Percentiles rank a stretch among this genome's conserved stretches.
These are phyloP conservation scores for Cutaneotrichosporon dermatis DNA, from an alignment of 1,284 basidiomycete species.

Conservation along the genomic window DNA sequence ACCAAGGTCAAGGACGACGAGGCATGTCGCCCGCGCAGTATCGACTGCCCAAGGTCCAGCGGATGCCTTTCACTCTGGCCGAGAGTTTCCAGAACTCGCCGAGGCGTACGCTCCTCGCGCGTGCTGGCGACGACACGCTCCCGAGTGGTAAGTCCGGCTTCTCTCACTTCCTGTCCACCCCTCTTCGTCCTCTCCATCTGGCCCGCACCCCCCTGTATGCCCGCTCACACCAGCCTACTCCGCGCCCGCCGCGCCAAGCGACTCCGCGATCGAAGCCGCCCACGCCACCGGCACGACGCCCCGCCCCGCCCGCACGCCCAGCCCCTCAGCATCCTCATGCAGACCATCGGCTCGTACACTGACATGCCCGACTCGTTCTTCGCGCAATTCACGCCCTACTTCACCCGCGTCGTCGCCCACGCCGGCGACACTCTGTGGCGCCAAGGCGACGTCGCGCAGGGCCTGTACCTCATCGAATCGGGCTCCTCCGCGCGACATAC, in stretches of 20 bases:
- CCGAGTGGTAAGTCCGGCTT: slow-evolving; percentile 16
- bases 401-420: slow-evolving; percentile 58
- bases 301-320: slow-evolving; percentile 23
- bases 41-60: slow-evolving; percentile 41
- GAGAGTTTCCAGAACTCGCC: slow-evolving; percentile 69
- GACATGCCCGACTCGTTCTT: slow-evolving; percentile 48
- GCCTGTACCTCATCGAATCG: slow-evolving; percentile 77
- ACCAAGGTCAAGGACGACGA: slow-evolving; percentile 14
- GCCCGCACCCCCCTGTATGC: too few species aligned
- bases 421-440: slow-evolving; percentile 69
- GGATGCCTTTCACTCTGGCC: slow-evolving; percentile 50
- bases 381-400: slow-evolving; percentile 60
- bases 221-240: neutral
- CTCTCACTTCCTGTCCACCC: too few species aligned
- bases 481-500: slow-evolving; percentile 80
- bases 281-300: slow-evolving; percentile 16
- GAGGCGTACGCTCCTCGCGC: slow-evolving; percentile 65
- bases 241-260: neutral
- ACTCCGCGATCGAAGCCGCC: neutral
- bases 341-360: slow-evolving; percentile 66
- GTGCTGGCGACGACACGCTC: slow-evolving; percentile 61
- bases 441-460: slow-evolving; percentile 69
- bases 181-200: too few species aligned
- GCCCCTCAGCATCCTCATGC: slow-evolving; percentile 57
- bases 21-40: slow-evolving; percentile 9